These are phyloP conservation scores for Takakia lepidozioides DNA, from an alignment of 225 moss, liverwort and hornwort species.

Conservation along the genomic window DNA sequence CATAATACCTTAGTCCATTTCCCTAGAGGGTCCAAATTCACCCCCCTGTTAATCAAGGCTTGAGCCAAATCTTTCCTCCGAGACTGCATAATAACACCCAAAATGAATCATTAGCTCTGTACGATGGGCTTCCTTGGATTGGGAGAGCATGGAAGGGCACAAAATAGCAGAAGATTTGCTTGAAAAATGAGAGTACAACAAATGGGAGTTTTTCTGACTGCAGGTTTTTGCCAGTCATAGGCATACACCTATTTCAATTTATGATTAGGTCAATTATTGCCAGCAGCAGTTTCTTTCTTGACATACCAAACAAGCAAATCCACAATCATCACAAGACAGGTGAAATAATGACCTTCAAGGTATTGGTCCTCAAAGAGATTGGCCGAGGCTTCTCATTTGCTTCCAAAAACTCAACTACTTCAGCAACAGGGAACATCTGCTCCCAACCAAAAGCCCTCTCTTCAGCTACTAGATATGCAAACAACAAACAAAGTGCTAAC, in stretches of 20 bases:
- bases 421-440: conserved; percentile 94
- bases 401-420: conserved; percentile 86
- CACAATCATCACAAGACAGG: too few relatives aligned
- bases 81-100: conserved; percentile 33
- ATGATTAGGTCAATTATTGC: too few relatives aligned
- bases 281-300: too few relatives aligned
- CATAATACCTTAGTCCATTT: conserved; percentile 99
- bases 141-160: too few relatives aligned
- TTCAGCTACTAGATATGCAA: not conserved
- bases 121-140: too few relatives aligned
- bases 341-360: conserved; percentile 96
- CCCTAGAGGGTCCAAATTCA: conserved; percentile 90
- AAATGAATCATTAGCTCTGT: too few relatives aligned
- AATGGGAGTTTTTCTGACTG: too few relatives aligned
- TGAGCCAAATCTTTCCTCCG: conserved; percentile 86
- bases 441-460: conserved; percentile 4
- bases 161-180: not conserved
- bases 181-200: not conserved
- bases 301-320: too few relatives aligned
- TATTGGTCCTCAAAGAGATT: conserved; percentile 88
- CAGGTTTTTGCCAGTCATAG: too few relatives aligned
- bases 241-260: too few relatives aligned
- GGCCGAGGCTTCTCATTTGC: conserved; percentile 93
- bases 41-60: conserved; percentile 91
- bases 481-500: not conserved